phyloP scores from a whole-genome alignment of 176 grass and related monocot genomes.

The Ensete ventricosum region DNA sequence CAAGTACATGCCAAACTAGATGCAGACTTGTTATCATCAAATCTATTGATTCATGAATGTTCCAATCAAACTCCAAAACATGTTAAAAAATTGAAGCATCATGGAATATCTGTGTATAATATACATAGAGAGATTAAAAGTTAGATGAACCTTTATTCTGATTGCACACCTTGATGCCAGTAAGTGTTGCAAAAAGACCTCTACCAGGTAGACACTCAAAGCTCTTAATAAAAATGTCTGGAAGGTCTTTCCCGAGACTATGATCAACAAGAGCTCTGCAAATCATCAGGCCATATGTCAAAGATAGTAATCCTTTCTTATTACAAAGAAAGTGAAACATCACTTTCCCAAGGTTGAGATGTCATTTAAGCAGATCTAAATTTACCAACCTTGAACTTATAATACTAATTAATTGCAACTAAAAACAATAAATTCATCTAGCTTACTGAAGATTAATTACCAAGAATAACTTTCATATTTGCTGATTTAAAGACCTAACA shows the following conservation, averaged over 20 bases:
- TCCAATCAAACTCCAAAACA: neutral
- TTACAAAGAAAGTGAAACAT: neutral
- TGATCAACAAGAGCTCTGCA: conserved; percentile 95
- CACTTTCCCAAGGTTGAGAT: neutral
- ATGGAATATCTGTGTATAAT: neutral
- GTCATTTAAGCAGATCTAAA: too few relatives aligned
- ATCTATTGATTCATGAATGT: neutral
- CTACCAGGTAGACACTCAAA: conserved; percentile 85
- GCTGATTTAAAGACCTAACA: too few relatives aligned
- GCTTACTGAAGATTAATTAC: too few relatives aligned
- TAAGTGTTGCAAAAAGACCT: conserved; percentile 87
- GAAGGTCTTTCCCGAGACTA: conserved; percentile 77
- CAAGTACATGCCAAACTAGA: too few relatives aligned
- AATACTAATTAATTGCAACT: too few relatives aligned
- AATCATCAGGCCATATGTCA: conserved; percentile 26
- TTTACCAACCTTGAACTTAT: too few relatives aligned
- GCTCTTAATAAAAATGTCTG: conserved; percentile 72
- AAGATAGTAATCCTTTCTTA: neutral
- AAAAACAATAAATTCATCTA: too few relatives aligned
- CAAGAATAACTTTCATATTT: too few relatives aligned
- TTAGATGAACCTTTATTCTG: conserved; percentile 1
- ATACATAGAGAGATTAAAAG: neutral
- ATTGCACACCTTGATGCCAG: conserved; percentile 52
- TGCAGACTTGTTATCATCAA: neutral
- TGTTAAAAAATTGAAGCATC: neutral